Base-by-base conservation (phyloP, 208 protist species). In the Leptomonas seymouri region DNA sequence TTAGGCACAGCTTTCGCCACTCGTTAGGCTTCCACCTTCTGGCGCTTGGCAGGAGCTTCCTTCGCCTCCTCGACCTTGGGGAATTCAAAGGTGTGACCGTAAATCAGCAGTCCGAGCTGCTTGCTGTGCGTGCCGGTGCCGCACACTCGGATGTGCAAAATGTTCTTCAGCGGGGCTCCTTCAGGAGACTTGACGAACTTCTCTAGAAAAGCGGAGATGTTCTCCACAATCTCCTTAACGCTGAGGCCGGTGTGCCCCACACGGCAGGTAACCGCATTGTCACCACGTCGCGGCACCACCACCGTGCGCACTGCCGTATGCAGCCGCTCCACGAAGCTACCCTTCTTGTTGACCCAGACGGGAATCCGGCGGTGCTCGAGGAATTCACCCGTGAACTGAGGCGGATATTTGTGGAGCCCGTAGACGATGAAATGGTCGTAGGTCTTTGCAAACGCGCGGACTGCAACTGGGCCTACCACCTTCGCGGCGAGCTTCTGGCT, bases 391-490 rank as follows among this genome's bases (percentile, higher is more conserved):
- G 89, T 87, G 16, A 97, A 78, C 73, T 93, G 86, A 28, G 64
- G 64, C 21, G 91, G 91, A 61, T 94, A 97, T 50, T 81, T 89
- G 59, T 83, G 79, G 21, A 86, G 80, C 34, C 77, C 86, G 76
- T 89, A 88, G 9, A 94, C 66, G 48, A 97, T 69, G 67, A 97
- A 94, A 72, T 94, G 85, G 55, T 93, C 87, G 71, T 92, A 97
- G 64, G 87, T 93, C 65, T 89, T 94, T 7, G 91, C 80, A 25
- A 97, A 89, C 4, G 89, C 89, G 30, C 91, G 89, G 21, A 91
- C 78, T 0, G 89, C 67, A 28, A 97, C 91, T 15, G 91, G 91
- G 42, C 90, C 84, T 9, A 53, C 31, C 51, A 93, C 76, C 74
- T 93, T 94, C n/a, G 75, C 81, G 12, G 68, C 44, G n/a, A 97